Evolutionary conservation across 805 yeast genomes (phyloP).

Genomic region (Yueomyces sinensis): DNA sequence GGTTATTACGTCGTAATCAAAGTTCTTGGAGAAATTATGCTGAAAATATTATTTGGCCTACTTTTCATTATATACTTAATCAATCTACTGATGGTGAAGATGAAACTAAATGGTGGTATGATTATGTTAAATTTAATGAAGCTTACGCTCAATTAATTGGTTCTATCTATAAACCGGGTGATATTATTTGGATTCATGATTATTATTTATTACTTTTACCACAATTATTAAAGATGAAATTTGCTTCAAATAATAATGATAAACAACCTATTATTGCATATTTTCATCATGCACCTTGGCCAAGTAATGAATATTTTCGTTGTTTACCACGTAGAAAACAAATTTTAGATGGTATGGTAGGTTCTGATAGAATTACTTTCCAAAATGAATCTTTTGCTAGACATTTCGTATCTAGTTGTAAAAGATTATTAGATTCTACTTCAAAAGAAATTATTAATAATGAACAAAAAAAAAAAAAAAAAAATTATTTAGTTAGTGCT

Average conservation of each 20-base stretch:
- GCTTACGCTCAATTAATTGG: constrained; percentile 73
- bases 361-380: constrained; percentile 75
- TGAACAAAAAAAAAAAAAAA: constrained; percentile 16
- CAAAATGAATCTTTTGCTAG: constrained; percentile 79
- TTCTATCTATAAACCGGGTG: constrained; percentile 72
- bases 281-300: constrained; percentile 85
- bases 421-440: constrained; percentile 78
- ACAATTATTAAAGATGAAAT: constrained; percentile 63
- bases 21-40: constrained; percentile 81
- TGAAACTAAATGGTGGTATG: constrained; percentile 73
- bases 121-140: constrained; percentile 82
- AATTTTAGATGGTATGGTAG: constrained; percentile 81
- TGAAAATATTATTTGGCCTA: constrained; percentile 86
- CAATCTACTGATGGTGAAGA: constrained; percentile 46
- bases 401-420: constrained; percentile 84
- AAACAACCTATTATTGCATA: constrained; percentile 55
- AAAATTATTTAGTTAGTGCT: constrained; percentile 35
- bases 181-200: constrained; percentile 86
- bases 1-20: constrained; percentile 74
- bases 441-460: constrained; percentile 23
- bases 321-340: constrained; percentile 74
- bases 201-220: constrained; percentile 75
- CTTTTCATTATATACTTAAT: constrained; percentile 82
- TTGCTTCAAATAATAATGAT: constrained; percentile 27
- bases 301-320: constrained; percentile 86